Evolutionary conservation across 192 early-diverging fungal species (phyloP).

Genomic region (Coemansia aciculifera): DNA sequence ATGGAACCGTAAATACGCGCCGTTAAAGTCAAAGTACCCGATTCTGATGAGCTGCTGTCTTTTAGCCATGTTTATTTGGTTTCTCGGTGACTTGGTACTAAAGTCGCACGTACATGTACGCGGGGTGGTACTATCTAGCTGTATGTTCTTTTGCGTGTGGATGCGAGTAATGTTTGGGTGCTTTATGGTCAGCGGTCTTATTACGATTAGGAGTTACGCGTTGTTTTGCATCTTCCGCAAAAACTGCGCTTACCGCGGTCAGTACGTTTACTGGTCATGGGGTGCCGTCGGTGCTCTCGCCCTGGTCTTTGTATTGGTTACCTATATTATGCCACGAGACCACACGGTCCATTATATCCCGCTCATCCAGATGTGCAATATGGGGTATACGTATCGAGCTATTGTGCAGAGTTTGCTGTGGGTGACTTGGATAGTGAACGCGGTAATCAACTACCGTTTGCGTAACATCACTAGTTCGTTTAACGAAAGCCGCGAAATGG

Average conservation of each 20-base stretch:
- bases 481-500: constrained; percentile 50
- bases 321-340: constrained; percentile 30
- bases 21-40: constrained; percentile 56
- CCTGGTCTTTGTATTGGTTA: constrained; percentile 31
- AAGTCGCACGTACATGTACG: constrained; percentile 49
- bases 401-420: constrained; percentile 45
- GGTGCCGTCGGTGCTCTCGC: constrained; percentile 16
- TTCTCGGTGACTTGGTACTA: constrained; percentile 51
- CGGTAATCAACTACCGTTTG: constrained; percentile 36
- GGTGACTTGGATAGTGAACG: constrained; percentile 44
- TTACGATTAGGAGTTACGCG: constrained; percentile 49
- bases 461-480: constrained; percentile 56
- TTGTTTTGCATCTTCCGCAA: constrained; percentile 49
- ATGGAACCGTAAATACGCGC: constrained; percentile 52
- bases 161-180: constrained; percentile 40
- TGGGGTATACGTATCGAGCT: constrained; percentile 45
- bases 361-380: constrained; percentile 42
- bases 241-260: constrained; percentile 40
- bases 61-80: constrained; percentile 45
- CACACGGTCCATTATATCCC: constrained; percentile 36
- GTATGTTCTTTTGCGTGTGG: constrained; percentile 52
- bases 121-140: constrained; percentile 27
- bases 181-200: constrained; percentile 38
- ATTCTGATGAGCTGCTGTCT: constrained; percentile 45
- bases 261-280: constrained; percentile 23